These are phyloP conservation scores for Pythium rishiriense DNA, from an alignment of 352 stramenopile genomes.

Conservation along the genomic window DNA sequence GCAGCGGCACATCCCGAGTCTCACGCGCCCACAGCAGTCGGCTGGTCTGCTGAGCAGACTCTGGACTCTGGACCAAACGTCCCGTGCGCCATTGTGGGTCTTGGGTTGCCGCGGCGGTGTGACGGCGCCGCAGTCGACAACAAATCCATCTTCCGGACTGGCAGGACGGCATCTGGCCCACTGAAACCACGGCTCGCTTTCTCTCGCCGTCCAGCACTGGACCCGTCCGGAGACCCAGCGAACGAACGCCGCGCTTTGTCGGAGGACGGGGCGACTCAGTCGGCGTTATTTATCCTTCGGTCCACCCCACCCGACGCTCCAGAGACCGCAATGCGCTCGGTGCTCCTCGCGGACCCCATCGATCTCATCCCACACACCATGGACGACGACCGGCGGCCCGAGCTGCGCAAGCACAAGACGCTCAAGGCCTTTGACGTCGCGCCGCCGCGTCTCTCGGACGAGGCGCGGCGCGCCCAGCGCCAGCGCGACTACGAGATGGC, in stretches of 20 bases:
- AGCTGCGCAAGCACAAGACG: conserved; percentile 29
- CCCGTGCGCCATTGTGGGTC: background rate
- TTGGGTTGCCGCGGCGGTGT: conserved; percentile 2
- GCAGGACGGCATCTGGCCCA: conserved; percentile 9
- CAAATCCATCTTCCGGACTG: background rate
- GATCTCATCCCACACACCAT: conserved; percentile 1
- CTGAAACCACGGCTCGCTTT: conserved; percentile 16
- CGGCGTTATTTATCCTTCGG: conserved; percentile 12
- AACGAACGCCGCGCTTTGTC: background rate
- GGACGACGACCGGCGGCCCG: conserved; percentile 17
- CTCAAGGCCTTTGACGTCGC: conserved; percentile 28
- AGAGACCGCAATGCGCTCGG: conserved; percentile 17
- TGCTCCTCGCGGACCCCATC: conserved; percentile 12
- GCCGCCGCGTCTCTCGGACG: no score
- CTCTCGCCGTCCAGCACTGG: conserved; percentile 4
- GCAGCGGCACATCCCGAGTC: conserved; percentile 9
- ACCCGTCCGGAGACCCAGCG: background rate
- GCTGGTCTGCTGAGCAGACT: conserved; percentile 7
- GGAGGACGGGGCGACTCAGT: background rate
- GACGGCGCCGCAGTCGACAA: background rate
- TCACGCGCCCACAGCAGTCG: background rate
- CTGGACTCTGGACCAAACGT: conserved; percentile 9
- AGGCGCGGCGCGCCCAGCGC: conserved; percentile 1
- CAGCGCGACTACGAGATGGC: conserved; percentile 50
- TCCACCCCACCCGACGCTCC: background rate